Base-by-base conservation (phyloP, 768 basidiomycete genomes). In the Mycena sanguinolenta region DNA sequence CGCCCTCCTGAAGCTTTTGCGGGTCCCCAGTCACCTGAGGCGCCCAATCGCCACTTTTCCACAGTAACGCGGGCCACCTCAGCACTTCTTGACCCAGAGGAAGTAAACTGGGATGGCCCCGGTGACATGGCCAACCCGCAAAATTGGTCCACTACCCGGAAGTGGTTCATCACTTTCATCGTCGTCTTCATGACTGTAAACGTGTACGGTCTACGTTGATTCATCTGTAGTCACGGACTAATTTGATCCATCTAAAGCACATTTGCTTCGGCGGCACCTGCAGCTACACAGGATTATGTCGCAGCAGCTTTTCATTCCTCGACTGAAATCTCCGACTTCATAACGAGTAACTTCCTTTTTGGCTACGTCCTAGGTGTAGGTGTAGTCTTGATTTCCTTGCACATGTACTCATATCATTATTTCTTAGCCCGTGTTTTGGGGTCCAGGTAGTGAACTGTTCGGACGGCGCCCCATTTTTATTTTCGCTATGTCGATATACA, bases 201-300 rank as follows among this genome's bases (percentile, higher is more conserved):
- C 73, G 88, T 89, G 88, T 88, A 78, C 55, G 85, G 8, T 21
- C 13, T 50, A 13, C 21, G 9, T 14, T 25, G 12, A 8, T 8
- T 17, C 4, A 3, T 2, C 7, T 34, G 10, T 6, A n/a, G 4
- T 32, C 9, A 17, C 17, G 2, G 10, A 12, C 57, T 55, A 58
- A 36, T 34, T 30, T 53, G 32, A 5, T 34, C 10, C 10, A 10
- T 10, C 34, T 70, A 23, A 62, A 89, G 88, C 77, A 88, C 90
- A 13, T 91, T 90, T 67, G 89, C 89, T 0, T 90, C 89, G 1
- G 89, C 89, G 0, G 87, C 89, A 16, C 89, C 88, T 2, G 83
- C 86, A 2, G 76, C 84, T 1, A 83, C 86, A 1, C 75, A 80
- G 1, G 10, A 27, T 0, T 61, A 69, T 6, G 82, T 90, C 10